Conservation (phyloP, 495 filamentous ascomycete genomes). For the Penicillium goetzii region DNA sequence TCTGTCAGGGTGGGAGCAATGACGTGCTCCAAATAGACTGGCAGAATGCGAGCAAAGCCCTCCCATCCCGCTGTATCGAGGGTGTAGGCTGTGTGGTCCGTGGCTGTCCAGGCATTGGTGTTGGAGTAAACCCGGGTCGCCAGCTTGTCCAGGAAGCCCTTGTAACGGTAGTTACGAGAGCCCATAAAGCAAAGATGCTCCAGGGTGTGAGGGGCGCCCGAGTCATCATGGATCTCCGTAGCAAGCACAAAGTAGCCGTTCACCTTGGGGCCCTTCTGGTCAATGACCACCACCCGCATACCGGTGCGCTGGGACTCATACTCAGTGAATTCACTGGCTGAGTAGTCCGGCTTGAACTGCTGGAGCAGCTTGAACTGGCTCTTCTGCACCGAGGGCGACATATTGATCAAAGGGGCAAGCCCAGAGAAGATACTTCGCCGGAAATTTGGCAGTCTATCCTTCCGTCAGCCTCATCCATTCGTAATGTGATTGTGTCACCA, state of each 20-base stretch:
- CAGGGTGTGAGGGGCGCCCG: slow-evolving; percentile 91
- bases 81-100: slow-evolving; percentile 96
- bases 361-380: slow-evolving; percentile 80
- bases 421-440: slow-evolving; percentile 31
- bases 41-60: slow-evolving; percentile 90
- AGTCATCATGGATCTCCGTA: slow-evolving; percentile 97
- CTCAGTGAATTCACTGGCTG: slow-evolving; percentile 80
- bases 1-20: slow-evolving; percentile 91
- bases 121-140: slow-evolving; percentile 88
- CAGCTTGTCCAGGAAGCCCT: slow-evolving; percentile 91
- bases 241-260: slow-evolving; percentile 93
- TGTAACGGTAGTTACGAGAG: slow-evolving; percentile 90
- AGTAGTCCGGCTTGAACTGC: slow-evolving; percentile 85
- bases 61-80: slow-evolving; percentile 95
- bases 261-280: slow-evolving; percentile 90
- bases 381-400: slow-evolving; percentile 39
- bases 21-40: slow-evolving; percentile 94
- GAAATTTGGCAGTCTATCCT: slow-evolving; percentile 26
- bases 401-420: slow-evolving; percentile 37
- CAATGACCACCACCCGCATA: slow-evolving; percentile 90
- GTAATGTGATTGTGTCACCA: background rate
- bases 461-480: slow-evolving; percentile 19
- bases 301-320: slow-evolving; percentile 87
- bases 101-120: slow-evolving; percentile 94
- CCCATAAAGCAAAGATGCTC: slow-evolving; percentile 99